A percentile compares a stretch with the other conserved stretches of the same genome.
These are phyloP conservation scores for Globisporangium orthogonon DNA, from an alignment of 352 stramenopile genomes.

Conservation along the genomic window DNA sequence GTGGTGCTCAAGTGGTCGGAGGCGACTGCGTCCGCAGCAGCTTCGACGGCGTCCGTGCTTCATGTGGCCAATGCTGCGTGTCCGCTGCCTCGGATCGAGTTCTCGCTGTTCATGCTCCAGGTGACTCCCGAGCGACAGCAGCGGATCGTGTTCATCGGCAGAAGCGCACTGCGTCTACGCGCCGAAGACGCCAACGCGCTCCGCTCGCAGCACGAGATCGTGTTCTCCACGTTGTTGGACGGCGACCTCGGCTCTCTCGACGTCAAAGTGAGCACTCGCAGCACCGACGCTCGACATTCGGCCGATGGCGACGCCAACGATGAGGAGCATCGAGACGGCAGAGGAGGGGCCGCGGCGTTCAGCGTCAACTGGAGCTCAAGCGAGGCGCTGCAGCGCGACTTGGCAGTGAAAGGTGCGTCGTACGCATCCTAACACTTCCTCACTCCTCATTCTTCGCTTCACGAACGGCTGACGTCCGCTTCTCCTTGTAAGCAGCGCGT, in stretches of 20 bases:
- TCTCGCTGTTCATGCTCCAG: conserved; percentile 29
- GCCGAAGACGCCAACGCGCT: conserved; percentile 33
- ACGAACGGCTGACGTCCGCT: neutral
- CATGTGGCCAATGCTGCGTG: neutral
- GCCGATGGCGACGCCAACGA: neutral
- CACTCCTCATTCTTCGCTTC: neutral
- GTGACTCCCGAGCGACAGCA: neutral
- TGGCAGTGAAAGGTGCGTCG: conserved; percentile 32
- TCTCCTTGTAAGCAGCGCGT: conserved; percentile 13
- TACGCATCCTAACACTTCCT: neutral
- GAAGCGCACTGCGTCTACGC: conserved; percentile 21
- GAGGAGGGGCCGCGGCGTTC: conserved; percentile 15
- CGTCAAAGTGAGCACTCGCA: conserved; percentile 22
- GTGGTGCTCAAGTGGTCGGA: conserved; percentile 24
- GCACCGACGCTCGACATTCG: neutral
- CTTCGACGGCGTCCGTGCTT: neutral
- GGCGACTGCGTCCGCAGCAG: neutral
- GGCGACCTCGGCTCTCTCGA: conserved; percentile 27
- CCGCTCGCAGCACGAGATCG: conserved; percentile 29
- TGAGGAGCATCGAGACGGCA: neutral
- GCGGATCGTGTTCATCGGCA: conserved; percentile 28
- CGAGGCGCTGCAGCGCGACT: conserved; percentile 38
- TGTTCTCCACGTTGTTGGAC: conserved; percentile 35
- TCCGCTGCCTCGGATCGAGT: conserved; percentile 13
- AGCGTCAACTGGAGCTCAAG: conserved; percentile 51